Base-by-base conservation (phyloP, 345 rosid genomes). In the Murraya paniculata region DNA sequence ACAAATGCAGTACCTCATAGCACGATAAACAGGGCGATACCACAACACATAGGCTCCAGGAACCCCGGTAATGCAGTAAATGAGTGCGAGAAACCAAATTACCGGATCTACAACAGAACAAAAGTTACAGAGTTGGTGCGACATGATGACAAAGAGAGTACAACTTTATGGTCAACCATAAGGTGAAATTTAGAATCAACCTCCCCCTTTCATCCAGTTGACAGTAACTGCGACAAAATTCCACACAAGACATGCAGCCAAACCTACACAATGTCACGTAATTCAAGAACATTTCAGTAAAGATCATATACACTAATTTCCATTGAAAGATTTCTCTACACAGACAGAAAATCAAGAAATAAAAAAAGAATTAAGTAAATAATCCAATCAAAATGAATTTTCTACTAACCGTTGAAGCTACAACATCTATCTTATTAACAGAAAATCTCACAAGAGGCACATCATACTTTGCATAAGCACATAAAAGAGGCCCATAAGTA, bases 1-100 rank as follows among this genome's bases (percentile, higher is more conserved):
- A 22, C 45, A 27, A 55, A 68, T 70, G 36, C 25, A 74, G 31
- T 93, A 97, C 99, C 99, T 94, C 87, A 91, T 90, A 78, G 99
- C 99, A 79, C 94, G 90, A 81, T 97, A 97, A 57, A 97, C 90
- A 71, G 99, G 99, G 72, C 94, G 93, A 82, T 97, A 97, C 99
- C 99, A 97, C 77, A 86, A 50, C 70, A 91, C 88, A 71, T 94
- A 97, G 69, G 85, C 98, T 65, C 98, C 98, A 80, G 99, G 99
- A 85, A 86, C 90, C 71, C 98, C 98, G 0, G 96, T 74, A 75
- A 97, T 84, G 88, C 88, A 87, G 84, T 97, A 97, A 86, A 97
- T 97, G 78, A 94, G 80, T 68, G 99, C 91, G 58, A 97, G 97
- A 87, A 97, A 88, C 99, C 99, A 97, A 80, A 94, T 94, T 24